Percentiles rank a stretch among this genome's conserved stretches.
Evolutionary conservation across 1,284 basidiomycete genomes (phyloP).

Genomic region (Caloboletus firmus): DNA sequence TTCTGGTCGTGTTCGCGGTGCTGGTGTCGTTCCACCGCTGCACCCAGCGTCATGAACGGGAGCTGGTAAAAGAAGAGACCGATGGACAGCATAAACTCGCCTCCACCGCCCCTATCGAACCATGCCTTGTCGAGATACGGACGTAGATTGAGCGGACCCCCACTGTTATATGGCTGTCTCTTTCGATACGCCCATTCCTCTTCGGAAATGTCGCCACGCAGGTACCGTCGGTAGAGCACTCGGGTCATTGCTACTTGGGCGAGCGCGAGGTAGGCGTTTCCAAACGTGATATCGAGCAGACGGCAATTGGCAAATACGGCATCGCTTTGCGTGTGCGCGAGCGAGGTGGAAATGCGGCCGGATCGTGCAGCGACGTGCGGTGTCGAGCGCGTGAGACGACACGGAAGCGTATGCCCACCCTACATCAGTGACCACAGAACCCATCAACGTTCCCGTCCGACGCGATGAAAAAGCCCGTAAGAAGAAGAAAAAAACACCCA

Average conservation of each 20-base stretch:
- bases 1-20: not conserved
- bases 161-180: slow-evolving; percentile 48
- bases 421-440: slow-evolving; percentile 19
- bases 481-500: slow-evolving; percentile 13
- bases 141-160: slow-evolving; percentile 51
- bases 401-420: slow-evolving; percentile 60
- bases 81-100: slow-evolving; percentile 46
- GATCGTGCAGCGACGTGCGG: slow-evolving; percentile 40
- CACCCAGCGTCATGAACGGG: slow-evolving; percentile 52
- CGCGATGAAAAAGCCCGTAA: not conserved
- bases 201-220: slow-evolving; percentile 46
- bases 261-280: slow-evolving; percentile 49
- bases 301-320: slow-evolving; percentile 42
- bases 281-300: slow-evolving; percentile 47
- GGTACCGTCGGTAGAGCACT: slow-evolving; percentile 47
- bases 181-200: slow-evolving; percentile 56
- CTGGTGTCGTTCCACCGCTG: not conserved
- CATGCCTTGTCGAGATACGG: slow-evolving; percentile 51
- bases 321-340: slow-evolving; percentile 32
- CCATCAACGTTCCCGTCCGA: not conserved
- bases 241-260: slow-evolving; percentile 57
- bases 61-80: slow-evolving; percentile 46
- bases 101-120: slow-evolving; percentile 46
- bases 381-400: slow-evolving; percentile 39
- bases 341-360: slow-evolving; percentile 21